Evolutionary conservation across 1,284 basidiomycete genomes (phyloP), one percentile per base, ranked within the genome.

Genomic region (Ceratobasidium papillatum): DNA sequence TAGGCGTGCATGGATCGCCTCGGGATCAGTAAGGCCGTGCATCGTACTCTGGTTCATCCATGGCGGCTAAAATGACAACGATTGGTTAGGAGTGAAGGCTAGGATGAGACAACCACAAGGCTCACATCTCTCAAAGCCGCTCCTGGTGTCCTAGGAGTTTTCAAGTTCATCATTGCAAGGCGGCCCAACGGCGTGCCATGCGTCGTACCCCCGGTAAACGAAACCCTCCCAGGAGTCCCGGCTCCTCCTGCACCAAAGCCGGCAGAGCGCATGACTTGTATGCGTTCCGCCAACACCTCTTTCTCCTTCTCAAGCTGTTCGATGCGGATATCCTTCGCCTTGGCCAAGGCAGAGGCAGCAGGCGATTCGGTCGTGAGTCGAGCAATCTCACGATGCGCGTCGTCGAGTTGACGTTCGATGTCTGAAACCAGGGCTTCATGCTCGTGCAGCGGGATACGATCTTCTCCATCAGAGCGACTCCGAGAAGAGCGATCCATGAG

Each of bases 371-470:
- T 86, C 63, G 88, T 89, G 58, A 97, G 84, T 22, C 89, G 87
- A 0, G 90, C 92, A 75, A 95, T 92, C 80, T 96, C 94, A 78
- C 85, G 88, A 80, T 94, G 87, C 0, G 95, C 94, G 0, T 89
- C 87, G 76, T 94, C 91, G 30, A 96, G 86, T 77, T 95, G 92
- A 5, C 86, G 85, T 80, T 96, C 93, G 52, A 96, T 84, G 0
- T 79, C 78, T 3, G 76, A 61, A 51, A 82, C 77, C n/a, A 81
- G 74, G 38, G 85, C 86, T 75, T 86, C 84, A 56, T 76, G 73
- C 41, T 75, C 73, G 81, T 80, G 49, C 8, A 75, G 59, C 14
- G 75, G 75, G 19, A 74, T 77, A 12, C 45, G 75, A 36, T 76
- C 71, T 65, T 56, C 77, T 76, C 80, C 80, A 43, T 75, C 79